Percentiles rank a stretch among this genome's conserved stretches.
These are phyloP conservation scores for Xylariales sp. DNA, from an alignment of 2,329 filamentous ascomycete species.

Conservation along the genomic window DNA sequence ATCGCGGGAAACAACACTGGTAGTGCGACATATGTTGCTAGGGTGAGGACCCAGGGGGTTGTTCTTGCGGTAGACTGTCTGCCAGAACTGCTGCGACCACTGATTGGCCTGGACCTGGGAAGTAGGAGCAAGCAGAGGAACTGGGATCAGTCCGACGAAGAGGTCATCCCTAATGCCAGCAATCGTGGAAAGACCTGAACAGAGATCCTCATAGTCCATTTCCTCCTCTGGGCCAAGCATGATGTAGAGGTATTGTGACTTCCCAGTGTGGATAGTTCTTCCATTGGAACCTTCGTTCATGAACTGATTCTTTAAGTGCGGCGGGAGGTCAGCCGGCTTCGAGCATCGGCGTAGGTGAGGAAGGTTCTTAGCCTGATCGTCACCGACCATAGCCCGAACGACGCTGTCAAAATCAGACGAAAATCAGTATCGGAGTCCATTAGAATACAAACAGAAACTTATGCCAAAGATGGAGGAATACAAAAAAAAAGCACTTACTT, in stretches of 20 bases:
- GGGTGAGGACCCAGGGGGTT: constrained; percentile 84
- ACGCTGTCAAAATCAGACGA: constrained; percentile 37
- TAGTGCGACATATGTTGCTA: constrained; percentile 64
- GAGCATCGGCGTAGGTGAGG: constrained; percentile 73
- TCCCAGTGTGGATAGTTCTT: constrained; percentile 53
- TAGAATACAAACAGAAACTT: too few species aligned
- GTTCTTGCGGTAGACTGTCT: constrained; percentile 79
- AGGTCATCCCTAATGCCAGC: constrained; percentile 48
- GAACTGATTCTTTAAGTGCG: constrained; percentile 57
- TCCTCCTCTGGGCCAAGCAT: constrained; percentile 47
- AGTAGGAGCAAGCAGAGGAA: constrained; percentile 70
- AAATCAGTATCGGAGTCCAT: constrained; percentile 23
- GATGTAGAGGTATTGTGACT: constrained; percentile 57
- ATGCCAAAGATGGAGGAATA: too few species aligned
- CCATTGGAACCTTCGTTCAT: constrained; percentile 54
- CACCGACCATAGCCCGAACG: constrained; percentile 51
- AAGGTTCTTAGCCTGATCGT: constrained; percentile 59
- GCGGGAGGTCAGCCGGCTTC: constrained; percentile 64
- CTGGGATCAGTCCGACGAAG: constrained; percentile 58
- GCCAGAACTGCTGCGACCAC: constrained; percentile 78
- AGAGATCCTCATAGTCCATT: constrained; percentile 50
- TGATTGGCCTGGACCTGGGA: constrained; percentile 68
- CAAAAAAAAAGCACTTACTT: constrained; percentile 48
- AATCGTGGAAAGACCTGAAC: constrained; percentile 39
- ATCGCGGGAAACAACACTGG: constrained; percentile 62